Evolutionary conservation across 495 filamentous ascomycete species (phyloP).

Genomic region (Xanthoparmelia taractica): DNA sequence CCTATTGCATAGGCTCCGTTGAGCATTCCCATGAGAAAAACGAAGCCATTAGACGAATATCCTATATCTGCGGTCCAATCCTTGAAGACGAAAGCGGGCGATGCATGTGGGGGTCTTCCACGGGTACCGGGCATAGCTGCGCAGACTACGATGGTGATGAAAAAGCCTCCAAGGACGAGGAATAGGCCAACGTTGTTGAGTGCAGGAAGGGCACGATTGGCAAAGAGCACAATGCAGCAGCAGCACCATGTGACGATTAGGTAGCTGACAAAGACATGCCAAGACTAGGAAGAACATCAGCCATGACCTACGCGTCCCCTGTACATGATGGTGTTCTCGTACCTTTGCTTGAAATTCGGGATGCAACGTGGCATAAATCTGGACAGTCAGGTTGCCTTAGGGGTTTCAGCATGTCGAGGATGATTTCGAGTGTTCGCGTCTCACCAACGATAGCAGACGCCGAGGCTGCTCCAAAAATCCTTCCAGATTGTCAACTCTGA

Average conservation of each 20-base stretch:
- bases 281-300: conserved; percentile 35
- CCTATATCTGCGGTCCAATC: conserved; percentile 58
- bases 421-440: neutral
- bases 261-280: conserved; percentile 70
- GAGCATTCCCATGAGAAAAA: conserved; percentile 70
- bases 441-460: conserved; percentile 59
- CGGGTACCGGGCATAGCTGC: conserved; percentile 60
- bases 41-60: conserved; percentile 60
- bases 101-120: conserved; percentile 39
- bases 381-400: conserved; percentile 45
- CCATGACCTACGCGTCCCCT: neutral
- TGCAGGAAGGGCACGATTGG: conserved; percentile 57
- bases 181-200: conserved; percentile 61
- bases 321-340: neutral
- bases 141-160: conserved; percentile 66
- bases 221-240: conserved; percentile 57
- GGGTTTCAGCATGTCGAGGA: neutral
- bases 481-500: neutral
- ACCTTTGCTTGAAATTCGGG: conserved; percentile 44
- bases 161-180: conserved; percentile 58
- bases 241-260: conserved; percentile 59
- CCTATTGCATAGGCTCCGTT: conserved; percentile 82
- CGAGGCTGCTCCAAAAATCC: conserved; percentile 49
- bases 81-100: conserved; percentile 53
- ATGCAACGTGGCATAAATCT: conserved; percentile 65